Evolutionary conservation across 2,329 filamentous ascomycete species (phyloP).

Genomic region (Cordyceps javanica): DNA sequence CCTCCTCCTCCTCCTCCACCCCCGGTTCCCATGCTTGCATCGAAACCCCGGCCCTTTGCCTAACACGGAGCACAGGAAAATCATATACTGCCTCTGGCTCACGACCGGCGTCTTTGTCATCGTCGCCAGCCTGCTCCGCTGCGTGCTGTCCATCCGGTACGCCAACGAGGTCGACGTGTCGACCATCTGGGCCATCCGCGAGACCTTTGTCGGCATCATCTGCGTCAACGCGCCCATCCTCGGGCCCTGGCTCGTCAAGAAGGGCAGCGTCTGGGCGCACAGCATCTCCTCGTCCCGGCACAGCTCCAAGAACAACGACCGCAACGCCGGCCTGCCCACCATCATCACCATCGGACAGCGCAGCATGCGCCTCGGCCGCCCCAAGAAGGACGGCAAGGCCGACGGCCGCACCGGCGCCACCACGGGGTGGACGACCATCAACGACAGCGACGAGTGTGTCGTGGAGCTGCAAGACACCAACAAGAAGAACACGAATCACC

Average conservation of each 20-base stretch:
- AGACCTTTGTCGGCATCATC: conserved; percentile 21
- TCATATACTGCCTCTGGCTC: conserved; percentile 20
- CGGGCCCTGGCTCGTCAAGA: conserved; percentile 20
- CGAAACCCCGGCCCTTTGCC: no score
- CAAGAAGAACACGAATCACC: no score
- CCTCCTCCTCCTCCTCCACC: neutral
- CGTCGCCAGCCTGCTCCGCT: conserved; percentile 20
- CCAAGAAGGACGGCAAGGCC: conserved; percentile 15
- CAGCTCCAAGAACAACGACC: neutral
- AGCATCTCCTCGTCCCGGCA: conserved; percentile 13
- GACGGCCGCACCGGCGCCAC: neutral
- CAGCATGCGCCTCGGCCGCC: conserved; percentile 15
- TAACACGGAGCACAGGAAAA: conserved; percentile 15
- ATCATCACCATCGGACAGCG: conserved; percentile 19
- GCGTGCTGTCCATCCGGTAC: conserved; percentile 18
- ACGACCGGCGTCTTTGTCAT: conserved; percentile 21
- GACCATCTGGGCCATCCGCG: conserved; percentile 22
- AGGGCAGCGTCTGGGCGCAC: conserved; percentile 13
- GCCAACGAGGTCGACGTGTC: conserved; percentile 18
- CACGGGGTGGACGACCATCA: conserved; percentile 19
- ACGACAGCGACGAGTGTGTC: conserved; percentile 19
- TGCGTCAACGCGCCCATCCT: conserved; percentile 20
- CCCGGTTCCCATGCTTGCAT: no score
- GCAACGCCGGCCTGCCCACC: conserved; percentile 11
- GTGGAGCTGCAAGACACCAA: neutral